Evolutionary conservation across 176 grass and related monocot genomes (phyloP).

Genomic region (Oryza glaberrima): DNA sequence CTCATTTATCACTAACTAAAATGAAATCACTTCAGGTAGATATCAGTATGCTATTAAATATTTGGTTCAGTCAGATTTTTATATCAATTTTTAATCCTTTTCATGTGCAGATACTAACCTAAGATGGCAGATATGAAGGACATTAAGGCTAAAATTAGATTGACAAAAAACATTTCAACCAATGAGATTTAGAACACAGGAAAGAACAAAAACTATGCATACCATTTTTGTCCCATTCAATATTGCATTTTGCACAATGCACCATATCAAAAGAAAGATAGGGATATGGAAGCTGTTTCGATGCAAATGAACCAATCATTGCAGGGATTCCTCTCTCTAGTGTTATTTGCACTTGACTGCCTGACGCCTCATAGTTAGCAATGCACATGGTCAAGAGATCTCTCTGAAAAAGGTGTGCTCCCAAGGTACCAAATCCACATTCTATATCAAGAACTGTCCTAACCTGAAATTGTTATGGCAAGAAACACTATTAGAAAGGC

Average conservation of each 20-base stretch:
- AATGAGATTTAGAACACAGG: slow-evolving; percentile 1
- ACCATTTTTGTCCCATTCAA: slow-evolving; percentile 96
- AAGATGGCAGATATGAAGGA: background rate
- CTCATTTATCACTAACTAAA: background rate
- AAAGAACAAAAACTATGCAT: slow-evolving; percentile 31
- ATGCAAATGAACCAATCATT: slow-evolving; percentile 88
- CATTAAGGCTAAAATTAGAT: background rate
- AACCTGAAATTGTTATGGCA: slow-evolving; percentile 67
- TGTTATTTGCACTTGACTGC: slow-evolving; percentile 98
- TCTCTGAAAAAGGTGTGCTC: slow-evolving; percentile 81
- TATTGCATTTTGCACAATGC: slow-evolving; percentile 87
- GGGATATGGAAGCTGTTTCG: slow-evolving; percentile 83
- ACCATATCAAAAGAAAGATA: slow-evolving; percentile 98
- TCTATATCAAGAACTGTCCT: slow-evolving; percentile 96
- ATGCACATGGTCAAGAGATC: slow-evolving; percentile 96
- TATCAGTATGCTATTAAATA: slow-evolving; percentile 30
- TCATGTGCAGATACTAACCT: background rate
- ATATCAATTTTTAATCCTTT: background rate
- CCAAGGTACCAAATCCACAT: slow-evolving; percentile 98
- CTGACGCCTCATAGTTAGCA: slow-evolving; percentile 88
- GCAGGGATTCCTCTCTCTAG: slow-evolving; percentile 98
- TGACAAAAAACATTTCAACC: background rate
- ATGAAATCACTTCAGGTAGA: background rate
- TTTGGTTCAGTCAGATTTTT: slow-evolving; percentile 23
- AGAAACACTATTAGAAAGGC: slow-evolving; percentile 24